A percentile compares a stretch with the other conserved stretches of the same genome.
Evolutionary conservation across 2,329 filamentous ascomycete species (phyloP).

Genomic region (Aspergillus carbonarius): DNA sequence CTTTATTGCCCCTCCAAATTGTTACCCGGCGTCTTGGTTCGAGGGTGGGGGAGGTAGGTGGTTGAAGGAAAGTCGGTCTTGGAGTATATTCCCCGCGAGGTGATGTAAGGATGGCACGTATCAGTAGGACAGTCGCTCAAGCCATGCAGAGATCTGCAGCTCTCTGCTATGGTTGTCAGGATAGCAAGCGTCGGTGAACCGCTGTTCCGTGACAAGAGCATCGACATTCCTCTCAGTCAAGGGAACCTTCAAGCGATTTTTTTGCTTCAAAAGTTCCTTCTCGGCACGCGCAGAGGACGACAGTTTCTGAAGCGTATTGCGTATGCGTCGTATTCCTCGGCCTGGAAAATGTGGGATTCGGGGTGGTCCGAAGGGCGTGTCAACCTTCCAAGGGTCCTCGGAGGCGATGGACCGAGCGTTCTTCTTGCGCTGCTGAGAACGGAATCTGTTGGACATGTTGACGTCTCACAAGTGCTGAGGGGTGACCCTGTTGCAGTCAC

Average conservation of each 20-base stretch:
- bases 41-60: not conserved
- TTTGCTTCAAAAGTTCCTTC: slow-evolving; percentile 35
- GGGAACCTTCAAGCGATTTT: slow-evolving; percentile 36
- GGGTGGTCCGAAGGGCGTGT: slow-evolving; percentile 34
- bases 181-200: slow-evolving; percentile 55
- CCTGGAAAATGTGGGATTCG: slow-evolving; percentile 28
- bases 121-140: slow-evolving; percentile 70
- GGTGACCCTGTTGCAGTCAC: not conserved
- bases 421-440: slow-evolving; percentile 24
- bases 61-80: not conserved
- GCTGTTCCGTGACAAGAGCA: slow-evolving; percentile 35
- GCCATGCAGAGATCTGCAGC: slow-evolving; percentile 72
- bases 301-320: slow-evolving; percentile 35
- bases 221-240: slow-evolving; percentile 39
- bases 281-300: slow-evolving; percentile 36
- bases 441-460: slow-evolving; percentile 18
- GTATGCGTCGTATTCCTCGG: slow-evolving; percentile 35
- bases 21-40: not conserved
- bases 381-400: slow-evolving; percentile 31
- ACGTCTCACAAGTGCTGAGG: not conserved
- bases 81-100: not conserved
- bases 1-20: not conserved
- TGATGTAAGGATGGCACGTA: slow-evolving; percentile 26
- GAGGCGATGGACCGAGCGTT: slow-evolving; percentile 24
- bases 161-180: slow-evolving; percentile 56